Base-by-base conservation (phyloP, 495 filamentous ascomycete genomes). In the Penicillium atrosanguineum region DNA sequence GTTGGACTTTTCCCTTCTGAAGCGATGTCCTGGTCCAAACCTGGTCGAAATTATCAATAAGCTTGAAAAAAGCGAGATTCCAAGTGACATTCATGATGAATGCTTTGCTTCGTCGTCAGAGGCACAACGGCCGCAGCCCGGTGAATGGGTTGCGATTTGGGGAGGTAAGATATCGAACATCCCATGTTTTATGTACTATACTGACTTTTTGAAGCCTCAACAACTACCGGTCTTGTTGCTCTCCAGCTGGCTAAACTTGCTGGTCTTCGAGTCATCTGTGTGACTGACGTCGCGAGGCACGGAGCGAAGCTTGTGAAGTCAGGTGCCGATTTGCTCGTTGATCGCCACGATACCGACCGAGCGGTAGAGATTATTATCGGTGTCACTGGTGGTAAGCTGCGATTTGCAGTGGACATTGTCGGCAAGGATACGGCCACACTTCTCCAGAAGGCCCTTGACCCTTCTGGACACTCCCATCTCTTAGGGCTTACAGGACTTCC, bases 91-190 rank as follows among this genome's bases (percentile, higher is more conserved):
- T 29, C 59, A 69, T 15, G 53, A 69, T 1, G 83, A 88, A 46
- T 80, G 76, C 37, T 78, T 85, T 28, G 65, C 76, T 9, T 62
- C 71, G 6, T 73, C 77, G 26, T 46, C 48, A 8, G 57, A 65
- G 12, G 55, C 64, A 11, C 81, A 83, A 52, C 68, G 76, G 31
- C 70, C 77, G 1, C 65, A 68, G 43, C 38, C 55, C 8, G 83
- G 81, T 0, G 85, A 88, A 26, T 89, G 84, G 85, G 63, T 89
- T 49, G 83, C 77, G 11, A 80, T 88, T 14, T 89, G 85, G 85
- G 86, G 84, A 57, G 85, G 84, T 79, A 72, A 67, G 76, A 59
- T 29, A 23, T 43, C 34, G 6, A 6, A 39, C 6, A n/a, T 14
- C 14, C 6, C 14, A 38, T 38, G 12, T 16, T 39, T 6, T n/a